Evolutionary conservation across 495 filamentous ascomycete species (phyloP), one percentile per base, ranked within the genome.

Genomic region (Talaromyces nanjingensis): DNA sequence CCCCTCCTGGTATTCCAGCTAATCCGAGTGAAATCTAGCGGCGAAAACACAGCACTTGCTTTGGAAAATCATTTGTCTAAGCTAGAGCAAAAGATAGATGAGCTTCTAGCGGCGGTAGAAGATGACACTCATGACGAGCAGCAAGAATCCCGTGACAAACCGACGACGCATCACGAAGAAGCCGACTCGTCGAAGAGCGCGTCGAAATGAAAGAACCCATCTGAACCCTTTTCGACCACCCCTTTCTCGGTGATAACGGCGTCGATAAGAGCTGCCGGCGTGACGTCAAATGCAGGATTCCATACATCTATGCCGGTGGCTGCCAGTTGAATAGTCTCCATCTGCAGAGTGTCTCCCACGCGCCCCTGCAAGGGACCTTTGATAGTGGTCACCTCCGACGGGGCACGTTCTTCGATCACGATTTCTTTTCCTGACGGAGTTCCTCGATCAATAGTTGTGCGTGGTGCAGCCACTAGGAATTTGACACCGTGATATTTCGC

Each of bases 281-380:
- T 98, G 29, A 98, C 89, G 72, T 98, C 94, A 69, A 98, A 98
- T 20, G 92, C 89, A 29, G 96, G 94, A 70, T 98, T 98, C 91
- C 93, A 98, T 22, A 97, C 91, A 53, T 79, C 78, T 53, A 96
- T 94, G 2, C 85, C 83, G 66, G 87, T 82, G 31, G 96, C 89
- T 8, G 93, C 94, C 60, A 91, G 93, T 52, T 85, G 84, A 18
- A 98, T 84, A 27, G 87, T 86, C 37, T 84, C 86, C n/a, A 86
- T 81, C 54, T 78, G 79, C 63, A 75, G 86, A n/a, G 70, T 64
- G 33, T 65, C 67, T n/a, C 62, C 57, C 22, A 66, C 76, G 6
- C 79, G 79, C 6, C 76, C 79, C 37, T 86, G 83, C n/a, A 75
- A 69, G n/a, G 81, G 89, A 0, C 96, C 94, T 70, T 81, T 89